Conservation (phyloP, 495 filamentous ascomycete species). For the Tuber calosporum region DNA sequence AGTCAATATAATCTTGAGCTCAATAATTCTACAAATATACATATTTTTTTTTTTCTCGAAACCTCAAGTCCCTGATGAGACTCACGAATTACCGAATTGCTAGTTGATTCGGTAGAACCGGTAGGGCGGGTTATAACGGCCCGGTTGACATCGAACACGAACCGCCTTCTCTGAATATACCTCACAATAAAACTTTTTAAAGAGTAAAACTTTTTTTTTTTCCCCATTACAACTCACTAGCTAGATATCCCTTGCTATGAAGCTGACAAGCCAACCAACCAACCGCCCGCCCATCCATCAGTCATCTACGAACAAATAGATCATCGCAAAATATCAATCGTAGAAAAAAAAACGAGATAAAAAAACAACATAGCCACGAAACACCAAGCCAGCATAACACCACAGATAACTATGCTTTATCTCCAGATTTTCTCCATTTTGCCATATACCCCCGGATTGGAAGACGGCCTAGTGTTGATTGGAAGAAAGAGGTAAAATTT, state of each 20-base stretch:
- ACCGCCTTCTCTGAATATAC: background rate
- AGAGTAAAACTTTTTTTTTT: background rate
- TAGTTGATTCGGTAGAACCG: background rate
- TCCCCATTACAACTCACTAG: background rate
- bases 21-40: background rate
- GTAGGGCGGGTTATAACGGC: background rate
- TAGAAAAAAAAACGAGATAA: background rate
- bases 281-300: background rate
- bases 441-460: background rate
- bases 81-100: background rate
- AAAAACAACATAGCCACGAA: background rate
- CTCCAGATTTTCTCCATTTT: background rate
- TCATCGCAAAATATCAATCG: background rate
- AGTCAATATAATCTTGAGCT: background rate
- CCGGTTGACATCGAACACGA: background rate
- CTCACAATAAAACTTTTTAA: background rate
- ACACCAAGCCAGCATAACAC: background rate
- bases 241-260: background rate
- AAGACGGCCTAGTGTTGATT: background rate
- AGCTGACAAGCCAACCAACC: background rate
- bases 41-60: background rate
- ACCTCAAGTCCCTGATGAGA: background rate
- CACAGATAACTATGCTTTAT: background rate
- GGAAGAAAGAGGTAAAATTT: background rate
- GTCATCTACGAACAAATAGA: background rate